Evolutionary conservation across 2,329 filamentous ascomycete genomes (phyloP), one percentile per base, ranked within the genome.

Genomic region (Aspergillus novoparasiticus): DNA sequence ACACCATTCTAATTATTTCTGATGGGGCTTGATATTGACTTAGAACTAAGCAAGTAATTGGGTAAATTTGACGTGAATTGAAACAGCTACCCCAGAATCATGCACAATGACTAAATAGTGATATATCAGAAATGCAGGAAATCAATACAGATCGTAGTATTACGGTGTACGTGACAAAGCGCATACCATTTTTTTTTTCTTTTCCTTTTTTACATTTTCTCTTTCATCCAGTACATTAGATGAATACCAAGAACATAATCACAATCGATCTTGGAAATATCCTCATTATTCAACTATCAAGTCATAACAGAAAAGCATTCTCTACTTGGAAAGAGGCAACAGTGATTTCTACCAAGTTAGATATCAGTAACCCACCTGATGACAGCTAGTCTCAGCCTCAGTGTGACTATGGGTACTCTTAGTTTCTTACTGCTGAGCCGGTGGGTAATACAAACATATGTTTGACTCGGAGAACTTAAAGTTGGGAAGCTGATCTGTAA

Each of bases 41-140:
- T 50, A 8, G 16, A 16, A n/a, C 28, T 6, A 48, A 41, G 16
- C 4, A 53, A 39, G 4, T 55, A 26, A 55, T 39, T 55, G 32
- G 32, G 6, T 55, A 26, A 2, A 39, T 26, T 55, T 55, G 30
- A 34, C 51, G 12, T 39, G n/a, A 26, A 39, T 32, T 32, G 51
- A 55, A 39, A 39, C 32, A 55, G n/a, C 39, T 14, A 23, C 51
- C n/a, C 51, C n/a, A 39, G 32, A 55, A 23, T 55, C 32, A 51
- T 55, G 32, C 32, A 12, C 32, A 39, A 39, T 55, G 19, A 55
- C 51, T 9, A 39, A 55, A 55, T 21, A 55, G 21, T 55, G 51
- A 55, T 55, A 39, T 39, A 39, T 55, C 51, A 55, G n/a, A 55
- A 36, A 34, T 54, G n/a, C 50, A 54, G 32, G n/a, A 12, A 16